phyloP scores from a whole-genome alignment of 768 basidiomycete genomes.

The Lentinula raphanica region DNA sequence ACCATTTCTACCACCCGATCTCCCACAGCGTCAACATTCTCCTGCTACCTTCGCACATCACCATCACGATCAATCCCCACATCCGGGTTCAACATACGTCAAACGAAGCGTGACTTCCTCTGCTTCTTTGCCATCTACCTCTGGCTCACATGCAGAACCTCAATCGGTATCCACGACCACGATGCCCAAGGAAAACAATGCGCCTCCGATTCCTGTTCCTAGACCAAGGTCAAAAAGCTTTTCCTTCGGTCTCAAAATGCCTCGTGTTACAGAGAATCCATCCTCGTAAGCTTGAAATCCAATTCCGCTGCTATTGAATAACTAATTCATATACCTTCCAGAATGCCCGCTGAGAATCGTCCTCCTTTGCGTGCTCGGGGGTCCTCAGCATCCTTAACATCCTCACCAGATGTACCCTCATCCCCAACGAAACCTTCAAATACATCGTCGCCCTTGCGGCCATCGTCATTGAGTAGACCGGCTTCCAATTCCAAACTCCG shows the following conservation, averaged over 20 bases:
- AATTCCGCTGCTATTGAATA: neutral
- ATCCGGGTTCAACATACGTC: neutral
- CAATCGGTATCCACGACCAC: constrained; percentile 1
- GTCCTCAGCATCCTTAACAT: constrained; percentile 6
- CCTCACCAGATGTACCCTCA: neutral
- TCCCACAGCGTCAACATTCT: neutral
- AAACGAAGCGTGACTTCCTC: constrained; percentile 4
- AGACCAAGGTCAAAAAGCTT: constrained; percentile 75
- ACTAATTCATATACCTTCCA: neutral
- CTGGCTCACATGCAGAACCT: neutral
- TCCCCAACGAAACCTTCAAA: neutral
- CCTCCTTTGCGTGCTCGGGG: constrained; percentile 26
- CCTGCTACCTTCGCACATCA: neutral
- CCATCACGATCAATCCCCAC: neutral
- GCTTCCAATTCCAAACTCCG: neutral
- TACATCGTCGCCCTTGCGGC: neutral
- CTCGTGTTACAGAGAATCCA: constrained; percentile 8
- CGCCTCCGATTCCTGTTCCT: constrained; percentile 45
- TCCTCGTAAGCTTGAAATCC: constrained; percentile 9
- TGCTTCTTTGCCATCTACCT: neutral
- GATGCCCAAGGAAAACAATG: constrained; percentile 60
- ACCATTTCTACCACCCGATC: neutral
- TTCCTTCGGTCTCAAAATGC: constrained; percentile 55
- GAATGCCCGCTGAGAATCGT: neutral
- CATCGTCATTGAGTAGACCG: constrained; percentile 8